Base-by-base conservation (phyloP, 2,329 filamentous ascomycete genomes). In the Penicillium sp. region DNA sequence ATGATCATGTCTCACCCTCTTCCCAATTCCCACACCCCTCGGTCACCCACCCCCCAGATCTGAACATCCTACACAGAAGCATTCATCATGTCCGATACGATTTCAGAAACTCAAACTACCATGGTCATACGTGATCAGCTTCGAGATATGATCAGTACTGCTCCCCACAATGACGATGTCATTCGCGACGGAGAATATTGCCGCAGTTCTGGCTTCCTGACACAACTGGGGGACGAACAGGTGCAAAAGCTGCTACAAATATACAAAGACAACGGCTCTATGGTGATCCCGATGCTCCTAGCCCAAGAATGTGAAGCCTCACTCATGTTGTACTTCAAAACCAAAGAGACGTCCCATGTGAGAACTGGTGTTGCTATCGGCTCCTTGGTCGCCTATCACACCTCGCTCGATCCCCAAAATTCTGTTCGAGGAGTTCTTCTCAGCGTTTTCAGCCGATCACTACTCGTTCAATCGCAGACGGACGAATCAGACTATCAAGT, bases 321-420 rank as follows among this genome's bases (percentile, higher is more conserved):
- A 3, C n/a, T 31, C 18, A 10, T 28, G 11, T 11, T 7, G 13
- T 45, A 45, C 24, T 45, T 45, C 19, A 28, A 21, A 31, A 45
- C 42, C 23, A 45, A 31, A 45, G 23, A n/a, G 18, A n/a, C 42
- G 4, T 31, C 42, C 5, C 7, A 45, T 14, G 6, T 45, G 14
- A 31, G 31, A 29, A 31, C 26, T 11, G 36, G 36, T 11, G 21
- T 48, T 7, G 46, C 33, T 21, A 24, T 39, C 23, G 46, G 46
- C 21, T 48, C 46, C 36, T 16, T 48, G 13, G 36, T 48, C 13
- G 46, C 46, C 3, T 48, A 48, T 7, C 46, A 48, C 28, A 36
- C 36, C 33, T 39, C 33, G 2, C 46, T 48, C 23, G 46, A 39
- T 19, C 7, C 33, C 3, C 21, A 18, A 8, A 48, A 48, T 14